Evolutionary conservation across 2,329 filamentous ascomycete genomes (phyloP), one percentile per base, ranked within the genome.

Genomic region (Parastagonospora nodorum): DNA sequence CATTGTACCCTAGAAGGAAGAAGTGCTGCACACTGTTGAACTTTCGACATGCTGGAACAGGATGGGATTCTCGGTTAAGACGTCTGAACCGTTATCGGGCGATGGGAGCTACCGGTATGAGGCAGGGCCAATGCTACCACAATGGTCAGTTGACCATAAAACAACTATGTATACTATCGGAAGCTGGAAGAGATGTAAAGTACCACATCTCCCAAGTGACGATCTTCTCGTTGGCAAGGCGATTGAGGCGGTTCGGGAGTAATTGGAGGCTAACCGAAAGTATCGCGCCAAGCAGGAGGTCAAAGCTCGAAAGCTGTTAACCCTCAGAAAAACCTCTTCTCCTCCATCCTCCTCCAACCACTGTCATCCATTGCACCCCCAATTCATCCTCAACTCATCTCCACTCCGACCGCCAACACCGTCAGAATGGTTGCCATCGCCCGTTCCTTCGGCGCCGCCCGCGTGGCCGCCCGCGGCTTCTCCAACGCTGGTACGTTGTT

Each of bases 341-440:
- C 58, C 60, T 65, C 57, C 53, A 58, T 58, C 58, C 60, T 58
- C 63, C 57, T 53, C 47, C 54, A 57, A 61, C 58, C 57, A 58
- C 59, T 58, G 55, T 54, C 61, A 68, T 66, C 67, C 63, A 69
- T 68, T 69, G 65, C 61, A 66, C 55, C 64, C 61, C 57, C 63
- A 69, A 65, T 69, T 68, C 71, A 72, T 73, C 68, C 63, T 61
- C 67, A 68, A 67, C 64, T 64, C 68, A 72, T 73, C 69, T 73
- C 68, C 68, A 66, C 69, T 69, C 67, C 57, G 63, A 59, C 55
- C 57, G 61, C 60, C 63, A 61, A 62, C 61, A 67, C 64, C 64
- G 55, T 64, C 69, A 73, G 63, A 61, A 73, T 73, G 70, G 69
- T 73, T 72, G 69, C 70, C 63, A 72, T 74, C 55, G 71, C 71